phyloP scores from a whole-genome alignment of 2,329 filamentous ascomycete species.

The Pseudocercospora fijiensis region DNA sequence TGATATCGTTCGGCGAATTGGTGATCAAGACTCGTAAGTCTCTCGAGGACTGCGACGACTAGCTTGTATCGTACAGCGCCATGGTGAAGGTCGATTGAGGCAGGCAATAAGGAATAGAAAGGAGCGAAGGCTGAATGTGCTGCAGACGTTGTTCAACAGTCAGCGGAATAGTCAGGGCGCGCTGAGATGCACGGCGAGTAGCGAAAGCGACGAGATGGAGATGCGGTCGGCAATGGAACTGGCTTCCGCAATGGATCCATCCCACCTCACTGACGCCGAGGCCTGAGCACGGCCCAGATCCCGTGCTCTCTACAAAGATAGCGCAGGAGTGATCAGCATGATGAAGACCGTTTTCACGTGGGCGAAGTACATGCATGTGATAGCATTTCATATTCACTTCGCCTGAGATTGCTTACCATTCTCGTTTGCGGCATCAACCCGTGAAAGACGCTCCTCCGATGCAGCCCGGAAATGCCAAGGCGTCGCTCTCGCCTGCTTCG shows the following conservation, averaged over 20 bases:
- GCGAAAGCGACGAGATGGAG: background rate
- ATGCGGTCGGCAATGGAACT: background rate
- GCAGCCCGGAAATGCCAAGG: background rate
- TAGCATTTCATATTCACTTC: background rate
- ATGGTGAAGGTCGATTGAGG: conserved; percentile 18
- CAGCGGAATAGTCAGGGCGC: background rate
- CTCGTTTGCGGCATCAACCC: background rate
- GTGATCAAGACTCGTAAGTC: conserved; percentile 21
- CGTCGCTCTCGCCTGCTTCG: background rate
- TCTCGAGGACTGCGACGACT: conserved; percentile 14
- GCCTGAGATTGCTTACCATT: background rate
- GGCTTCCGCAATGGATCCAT: background rate
- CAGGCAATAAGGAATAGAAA: background rate
- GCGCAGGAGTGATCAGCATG: background rate
- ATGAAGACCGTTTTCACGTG: background rate
- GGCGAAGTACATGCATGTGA: background rate
- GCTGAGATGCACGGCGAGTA: background rate
- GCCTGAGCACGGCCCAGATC: background rate
- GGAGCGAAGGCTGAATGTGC: background rate
- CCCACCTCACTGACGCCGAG: background rate
- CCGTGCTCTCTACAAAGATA: background rate
- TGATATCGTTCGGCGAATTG: conserved; percentile 1
- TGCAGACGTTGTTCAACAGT: conserved; percentile 10
- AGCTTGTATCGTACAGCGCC: conserved; percentile 32
- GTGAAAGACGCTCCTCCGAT: background rate